A percentile compares a stretch with the other conserved stretches of the same genome.
Conservation (phyloP, 495 filamentous ascomycete genomes). For the Trichocladium antarcticum region DNA sequence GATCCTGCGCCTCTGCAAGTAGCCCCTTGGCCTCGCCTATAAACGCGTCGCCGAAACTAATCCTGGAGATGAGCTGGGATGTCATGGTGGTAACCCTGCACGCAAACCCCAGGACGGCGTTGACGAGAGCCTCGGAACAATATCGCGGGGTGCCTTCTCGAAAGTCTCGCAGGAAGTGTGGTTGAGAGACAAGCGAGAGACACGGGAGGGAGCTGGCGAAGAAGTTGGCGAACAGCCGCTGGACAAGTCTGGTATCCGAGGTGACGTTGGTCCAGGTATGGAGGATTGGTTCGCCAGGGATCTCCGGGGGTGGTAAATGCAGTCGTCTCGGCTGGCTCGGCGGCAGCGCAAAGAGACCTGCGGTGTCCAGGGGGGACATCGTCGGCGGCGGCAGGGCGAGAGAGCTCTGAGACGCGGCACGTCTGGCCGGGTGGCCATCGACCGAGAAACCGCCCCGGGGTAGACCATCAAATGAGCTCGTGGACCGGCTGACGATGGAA, state of each 20-base stretch:
- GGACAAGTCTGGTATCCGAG: conserved; percentile 14
- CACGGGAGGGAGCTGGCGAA: conserved; percentile 14
- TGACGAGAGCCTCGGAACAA: conserved; percentile 20
- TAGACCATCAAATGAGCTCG: too few species aligned
- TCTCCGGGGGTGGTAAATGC: not conserved
- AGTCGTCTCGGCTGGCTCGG: not conserved
- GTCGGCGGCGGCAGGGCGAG: not conserved
- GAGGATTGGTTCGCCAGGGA: not conserved
- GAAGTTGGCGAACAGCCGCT: conserved; percentile 14
- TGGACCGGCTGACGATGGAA: too few species aligned
- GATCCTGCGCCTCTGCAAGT: conserved; percentile 7
- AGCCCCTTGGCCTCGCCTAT: conserved; percentile 20
- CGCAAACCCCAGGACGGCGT: conserved; percentile 18
- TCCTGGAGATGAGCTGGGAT: conserved; percentile 15
- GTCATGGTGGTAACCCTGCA: conserved; percentile 13
- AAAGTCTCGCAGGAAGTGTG: conserved; percentile 18
- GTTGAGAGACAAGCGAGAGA: conserved; percentile 11
- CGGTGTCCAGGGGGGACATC: not conserved
- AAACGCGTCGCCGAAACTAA: conserved; percentile 23
- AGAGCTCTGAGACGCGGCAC: too few species aligned
- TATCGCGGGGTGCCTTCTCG: conserved; percentile 14
- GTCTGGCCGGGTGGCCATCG: too few species aligned
- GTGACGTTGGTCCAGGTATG: conserved; percentile 20
- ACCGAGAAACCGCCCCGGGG: too few species aligned
- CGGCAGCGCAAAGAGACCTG: not conserved